phyloP scores from a whole-genome alignment of 768 basidiomycete species.

The Agrocybe pediades region DNA sequence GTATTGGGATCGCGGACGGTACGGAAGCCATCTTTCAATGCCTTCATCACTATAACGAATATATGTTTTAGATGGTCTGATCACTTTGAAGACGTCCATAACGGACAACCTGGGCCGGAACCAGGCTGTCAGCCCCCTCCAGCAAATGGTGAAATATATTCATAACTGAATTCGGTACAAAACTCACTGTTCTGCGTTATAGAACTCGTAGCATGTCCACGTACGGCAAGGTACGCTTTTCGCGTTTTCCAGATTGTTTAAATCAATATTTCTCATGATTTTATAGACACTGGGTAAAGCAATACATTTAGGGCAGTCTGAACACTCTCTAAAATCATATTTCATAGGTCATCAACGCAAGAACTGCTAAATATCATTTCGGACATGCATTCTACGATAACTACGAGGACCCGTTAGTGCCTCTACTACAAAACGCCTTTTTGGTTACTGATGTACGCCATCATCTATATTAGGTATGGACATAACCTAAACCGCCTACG shows the following conservation, averaged over 20 bases:
- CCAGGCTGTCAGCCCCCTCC: conserved; percentile 64
- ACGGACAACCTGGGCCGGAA: conserved; percentile 61
- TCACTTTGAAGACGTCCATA: conserved; percentile 58
- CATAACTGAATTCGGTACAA: neutral
- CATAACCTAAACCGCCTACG: conserved; percentile 56
- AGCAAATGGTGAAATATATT: conserved; percentile 49
- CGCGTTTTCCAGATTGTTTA: neutral
- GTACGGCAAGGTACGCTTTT: conserved; percentile 56
- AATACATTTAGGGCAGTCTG: neutral
- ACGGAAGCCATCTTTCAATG: conserved; percentile 19
- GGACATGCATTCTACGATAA: conserved; percentile 54
- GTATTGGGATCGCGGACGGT: conserved; percentile 77
- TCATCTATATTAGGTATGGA: conserved; percentile 42
- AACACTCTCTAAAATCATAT: neutral
- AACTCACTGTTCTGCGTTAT: conserved; percentile 6
- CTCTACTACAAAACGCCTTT: neutral
- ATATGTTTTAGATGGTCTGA: conserved; percentile 74
- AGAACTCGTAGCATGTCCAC: conserved; percentile 77
- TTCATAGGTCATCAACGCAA: conserved; percentile 58
- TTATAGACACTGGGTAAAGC: conserved; percentile 63
- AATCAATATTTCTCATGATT: conserved; percentile 10
- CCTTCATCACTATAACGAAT: neutral
- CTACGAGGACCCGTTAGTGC: conserved; percentile 65
- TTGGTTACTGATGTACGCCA: neutral
- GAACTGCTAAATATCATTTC: conserved; percentile 67